phyloP scores from a whole-genome alignment of 495 filamentous ascomycete species.

The Hyaloscypha finlandica region DNA sequence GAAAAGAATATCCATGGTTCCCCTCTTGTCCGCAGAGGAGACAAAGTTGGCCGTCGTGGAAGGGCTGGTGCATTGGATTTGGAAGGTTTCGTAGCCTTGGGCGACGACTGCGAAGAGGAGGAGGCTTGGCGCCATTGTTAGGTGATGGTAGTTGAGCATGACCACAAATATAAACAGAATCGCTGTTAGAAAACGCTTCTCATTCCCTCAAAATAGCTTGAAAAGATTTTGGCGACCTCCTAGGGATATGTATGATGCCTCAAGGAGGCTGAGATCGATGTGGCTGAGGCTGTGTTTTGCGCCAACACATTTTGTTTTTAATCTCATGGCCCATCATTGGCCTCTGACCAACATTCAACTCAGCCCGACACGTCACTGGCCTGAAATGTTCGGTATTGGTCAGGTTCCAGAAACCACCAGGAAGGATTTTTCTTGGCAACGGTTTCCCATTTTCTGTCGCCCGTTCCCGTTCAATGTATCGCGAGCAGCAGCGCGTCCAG shows the following conservation, averaged over 20 bases:
- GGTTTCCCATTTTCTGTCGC: too few relatives aligned
- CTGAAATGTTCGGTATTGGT: too few relatives aligned
- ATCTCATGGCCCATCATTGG: not conserved
- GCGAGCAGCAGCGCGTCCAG: too few relatives aligned
- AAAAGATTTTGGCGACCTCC: not conserved
- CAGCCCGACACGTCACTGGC: too few relatives aligned
- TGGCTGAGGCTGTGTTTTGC: not conserved
- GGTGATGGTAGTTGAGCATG: not conserved
- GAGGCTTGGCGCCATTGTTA: not conserved
- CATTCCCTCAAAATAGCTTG: not conserved
- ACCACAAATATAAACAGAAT: not conserved
- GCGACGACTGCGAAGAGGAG: not conserved
- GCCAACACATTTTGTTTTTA: not conserved
- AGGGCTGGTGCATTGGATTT: constrained; percentile 8
- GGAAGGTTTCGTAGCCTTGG: constrained; percentile 6
- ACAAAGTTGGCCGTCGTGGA: constrained; percentile 16
- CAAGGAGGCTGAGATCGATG: not conserved
- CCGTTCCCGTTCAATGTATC: too few relatives aligned
- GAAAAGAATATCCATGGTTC: constrained; percentile 22
- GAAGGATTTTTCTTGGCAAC: too few relatives aligned
- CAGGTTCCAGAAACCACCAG: too few relatives aligned
- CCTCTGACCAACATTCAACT: not conserved
- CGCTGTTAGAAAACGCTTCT: not conserved
- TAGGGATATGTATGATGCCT: not conserved
- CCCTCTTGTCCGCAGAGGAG: constrained; percentile 11